These are phyloP conservation scores for Phialophora tarda DNA, from an alignment of 2,329 filamentous ascomycete species.

Conservation along the genomic window DNA sequence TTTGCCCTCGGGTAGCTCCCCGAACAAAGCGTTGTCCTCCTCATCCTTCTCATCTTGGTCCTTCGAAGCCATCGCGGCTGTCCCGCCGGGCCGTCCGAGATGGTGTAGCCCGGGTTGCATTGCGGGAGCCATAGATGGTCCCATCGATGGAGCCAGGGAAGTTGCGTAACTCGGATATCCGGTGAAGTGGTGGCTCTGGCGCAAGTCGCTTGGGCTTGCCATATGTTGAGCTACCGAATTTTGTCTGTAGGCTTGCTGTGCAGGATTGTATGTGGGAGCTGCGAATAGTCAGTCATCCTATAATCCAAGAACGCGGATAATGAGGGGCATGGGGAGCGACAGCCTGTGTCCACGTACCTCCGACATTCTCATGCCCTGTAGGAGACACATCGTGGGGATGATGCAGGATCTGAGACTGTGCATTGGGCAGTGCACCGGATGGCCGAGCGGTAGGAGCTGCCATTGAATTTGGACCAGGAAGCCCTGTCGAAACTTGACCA, in stretches of 20 bases:
- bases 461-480: slow-evolving; percentile 69
- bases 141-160: slow-evolving; percentile 64
- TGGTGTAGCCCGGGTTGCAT: slow-evolving; percentile 63
- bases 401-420: slow-evolving; percentile 71
- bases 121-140: slow-evolving; percentile 67
- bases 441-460: slow-evolving; percentile 46
- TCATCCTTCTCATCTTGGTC: slow-evolving; percentile 46
- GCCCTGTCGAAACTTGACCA: slow-evolving; percentile 65
- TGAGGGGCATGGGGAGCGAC: background rate
- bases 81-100: slow-evolving; percentile 41
- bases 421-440: slow-evolving; percentile 70
- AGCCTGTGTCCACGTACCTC: slow-evolving; percentile 84
- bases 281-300: slow-evolving; percentile 14
- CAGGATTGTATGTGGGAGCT: slow-evolving; percentile 37
- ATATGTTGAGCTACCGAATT: slow-evolving; percentile 35
- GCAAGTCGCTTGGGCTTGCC: slow-evolving; percentile 67
- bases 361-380: slow-evolving; percentile 70
- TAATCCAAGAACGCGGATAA: background rate
- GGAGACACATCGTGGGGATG: slow-evolving; percentile 71
- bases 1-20: slow-evolving; percentile 85
- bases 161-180: slow-evolving; percentile 71
- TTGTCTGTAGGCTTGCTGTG: slow-evolving; percentile 37
- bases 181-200: slow-evolving; percentile 75
- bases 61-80: slow-evolving; percentile 39
- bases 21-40: slow-evolving; percentile 74